Conservation (phyloP, 306 rosid genomes). For the Malus asiatica region DNA sequence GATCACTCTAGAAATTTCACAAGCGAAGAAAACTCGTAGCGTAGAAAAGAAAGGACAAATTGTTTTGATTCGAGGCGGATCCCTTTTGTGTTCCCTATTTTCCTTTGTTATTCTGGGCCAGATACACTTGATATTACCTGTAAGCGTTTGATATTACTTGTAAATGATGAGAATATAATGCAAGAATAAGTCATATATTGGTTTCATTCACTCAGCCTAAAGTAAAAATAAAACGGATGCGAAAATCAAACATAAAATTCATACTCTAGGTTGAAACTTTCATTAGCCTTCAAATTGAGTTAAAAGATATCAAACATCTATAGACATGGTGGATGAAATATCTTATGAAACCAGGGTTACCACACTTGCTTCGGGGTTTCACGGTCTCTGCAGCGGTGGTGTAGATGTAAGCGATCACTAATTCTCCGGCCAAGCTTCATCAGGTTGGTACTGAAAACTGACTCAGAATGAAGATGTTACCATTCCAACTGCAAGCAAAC, state of each 20-base stretch:
- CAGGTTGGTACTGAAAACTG: neutral
- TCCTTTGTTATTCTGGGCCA: neutral
- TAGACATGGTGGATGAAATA: neutral
- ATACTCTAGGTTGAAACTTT: too few species aligned
- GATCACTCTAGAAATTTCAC: too few species aligned
- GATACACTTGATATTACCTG: neutral
- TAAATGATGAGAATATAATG: slow-evolving; percentile 3
- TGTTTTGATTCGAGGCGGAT: too few species aligned
- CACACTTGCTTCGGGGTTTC: neutral
- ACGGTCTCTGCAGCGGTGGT: neutral
- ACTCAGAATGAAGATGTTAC: neutral
- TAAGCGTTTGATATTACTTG: neutral
- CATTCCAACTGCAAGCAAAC: slow-evolving; percentile 37
- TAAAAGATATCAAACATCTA: neutral
- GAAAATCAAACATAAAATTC: too few species aligned
- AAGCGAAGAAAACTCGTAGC: too few species aligned
- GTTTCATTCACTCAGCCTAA: neutral
- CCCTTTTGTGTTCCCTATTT: neutral
- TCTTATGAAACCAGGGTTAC: neutral
- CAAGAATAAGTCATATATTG: neutral
- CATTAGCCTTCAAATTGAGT: neutral
- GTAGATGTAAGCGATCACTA: too few species aligned
- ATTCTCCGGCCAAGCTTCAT: neutral
- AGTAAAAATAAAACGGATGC: neutral
- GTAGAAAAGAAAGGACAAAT: too few species aligned